Conservation (phyloP, 2,329 filamentous ascomycete genomes). For the Colletotrichum filicis region DNA sequence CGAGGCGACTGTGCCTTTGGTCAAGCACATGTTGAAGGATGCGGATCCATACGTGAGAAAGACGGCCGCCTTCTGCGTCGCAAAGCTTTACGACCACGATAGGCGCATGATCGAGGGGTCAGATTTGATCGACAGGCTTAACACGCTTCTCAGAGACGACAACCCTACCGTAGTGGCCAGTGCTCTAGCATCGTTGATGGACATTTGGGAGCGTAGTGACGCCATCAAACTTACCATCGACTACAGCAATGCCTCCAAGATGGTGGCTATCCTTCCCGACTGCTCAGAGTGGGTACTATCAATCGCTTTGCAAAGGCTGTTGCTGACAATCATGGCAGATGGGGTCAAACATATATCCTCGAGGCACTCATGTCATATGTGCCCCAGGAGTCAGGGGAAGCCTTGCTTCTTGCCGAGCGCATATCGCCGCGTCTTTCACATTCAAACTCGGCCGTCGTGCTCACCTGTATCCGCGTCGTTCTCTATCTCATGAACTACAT, state of each 20-base stretch:
- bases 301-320: neutral
- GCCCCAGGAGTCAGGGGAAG: constrained; percentile 89
- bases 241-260: constrained; percentile 96
- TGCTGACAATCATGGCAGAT: constrained; percentile 63
- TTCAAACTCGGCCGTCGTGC: constrained; percentile 94
- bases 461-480: constrained; percentile 96
- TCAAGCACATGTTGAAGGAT: constrained; percentile 87
- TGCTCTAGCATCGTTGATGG: constrained; percentile 89
- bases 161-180: constrained; percentile 98
- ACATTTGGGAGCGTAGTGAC: constrained; percentile 98
- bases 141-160: constrained; percentile 90
- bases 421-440: constrained; percentile 96
- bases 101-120: constrained; percentile 88
- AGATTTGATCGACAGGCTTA: constrained; percentile 91
- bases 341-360: constrained; percentile 98
- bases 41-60: constrained; percentile 96
- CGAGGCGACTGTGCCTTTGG: constrained; percentile 85
- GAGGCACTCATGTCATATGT: constrained; percentile 98
- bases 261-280: constrained; percentile 94
- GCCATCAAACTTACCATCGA: constrained; percentile 98
- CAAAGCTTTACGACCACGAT: constrained; percentile 98
- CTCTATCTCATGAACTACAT: constrained; percentile 99
- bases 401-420: constrained; percentile 88
- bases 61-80: constrained; percentile 94
- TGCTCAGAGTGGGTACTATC: constrained; percentile 84